Base-by-base conservation (phyloP, 2,329 filamentous ascomycete species). In the Calonectria honghensis region DNA sequence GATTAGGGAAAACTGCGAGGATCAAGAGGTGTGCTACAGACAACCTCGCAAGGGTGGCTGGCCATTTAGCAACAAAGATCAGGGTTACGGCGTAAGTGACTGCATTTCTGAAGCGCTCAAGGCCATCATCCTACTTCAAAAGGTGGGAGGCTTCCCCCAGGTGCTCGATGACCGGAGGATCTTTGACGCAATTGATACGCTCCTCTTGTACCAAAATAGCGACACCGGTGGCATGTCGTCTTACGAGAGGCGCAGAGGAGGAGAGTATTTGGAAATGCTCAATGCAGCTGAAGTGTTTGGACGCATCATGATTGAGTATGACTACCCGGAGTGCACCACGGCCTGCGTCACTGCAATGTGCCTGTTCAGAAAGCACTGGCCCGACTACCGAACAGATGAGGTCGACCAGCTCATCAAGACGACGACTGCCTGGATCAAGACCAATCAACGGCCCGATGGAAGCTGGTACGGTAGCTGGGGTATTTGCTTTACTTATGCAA, bases 391-490 rank as follows among this genome's bases (percentile, higher is more conserved):
- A 65, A 83, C 90, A 0, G 85, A 90, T 0, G 96, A 98, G 74
- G 96, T 99, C 78, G 88, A 91, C 11, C 83, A 82, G 0, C 95
- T 97, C 80, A 93, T 97, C 78, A 87, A 88, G 27, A 90, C 93
- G 48, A 96, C 96, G 0, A 91, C 98, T 1, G 87, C 89, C 65
- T 98, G 96, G 88, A 98, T 99, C 85, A 94, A 96, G 82, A 89
- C 89, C 2, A 91, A 93, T 4, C 97, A 98, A 85, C 88, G 91
- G 2, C 84, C 89, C 0, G 95, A 98, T 79, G 97, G 97, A n/a
- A 94, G 94, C 74, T 99, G 97, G 97, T 98, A 99, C 83, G 97
- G 97, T 59, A 96, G 93, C 82, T 99, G 97, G 97, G 97, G 95
- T 68, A 97, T 99, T 81, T 99, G 97, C 87, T 99, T 98, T 85